Evolutionary conservation across 805 yeast species (phyloP).

Genomic region (Teunomyces tritomae): DNA sequence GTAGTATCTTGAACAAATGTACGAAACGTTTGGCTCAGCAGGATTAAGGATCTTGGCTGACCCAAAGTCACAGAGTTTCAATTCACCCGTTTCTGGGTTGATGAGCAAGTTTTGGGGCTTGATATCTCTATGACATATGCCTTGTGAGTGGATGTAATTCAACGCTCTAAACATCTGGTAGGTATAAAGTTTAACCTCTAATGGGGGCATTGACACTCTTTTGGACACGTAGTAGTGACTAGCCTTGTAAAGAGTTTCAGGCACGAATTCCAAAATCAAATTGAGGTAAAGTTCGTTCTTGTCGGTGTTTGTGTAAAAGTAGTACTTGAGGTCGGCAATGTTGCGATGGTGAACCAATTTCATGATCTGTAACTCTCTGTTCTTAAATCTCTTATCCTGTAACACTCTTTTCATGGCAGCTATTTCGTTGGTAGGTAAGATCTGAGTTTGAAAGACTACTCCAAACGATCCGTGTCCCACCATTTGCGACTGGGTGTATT

Average conservation of each 20-base stretch:
- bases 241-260: constrained; percentile 94
- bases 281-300: constrained; percentile 81
- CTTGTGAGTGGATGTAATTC: constrained; percentile 71
- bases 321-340: constrained; percentile 83
- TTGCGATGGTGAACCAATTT: constrained; percentile 81
- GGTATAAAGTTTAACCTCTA: constrained; percentile 85
- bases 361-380: constrained; percentile 95
- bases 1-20: constrained; percentile 94
- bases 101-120: constrained; percentile 87
- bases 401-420: constrained; percentile 96
- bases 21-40: constrained; percentile 90
- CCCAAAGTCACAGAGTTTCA: constrained; percentile 95
- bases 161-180: constrained; percentile 73
- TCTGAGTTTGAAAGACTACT: constrained; percentile 86
- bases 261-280: constrained; percentile 86
- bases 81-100: constrained; percentile 78
- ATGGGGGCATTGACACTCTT: constrained; percentile 77
- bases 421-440: constrained; percentile 68
- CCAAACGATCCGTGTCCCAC: constrained; percentile 99
- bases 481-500: constrained; percentile 80
- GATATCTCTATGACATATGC: constrained; percentile 91
- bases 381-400: constrained; percentile 91
- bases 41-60: constrained; percentile 90
- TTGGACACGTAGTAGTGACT: constrained; percentile 76
- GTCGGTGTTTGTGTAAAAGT: constrained; percentile 73